A percentile compares a stretch with the other conserved stretches of the same genome.
These are phyloP conservation scores for Trichocladium antarcticum DNA, from an alignment of 495 filamentous ascomycete species.

Conservation along the genomic window DNA sequence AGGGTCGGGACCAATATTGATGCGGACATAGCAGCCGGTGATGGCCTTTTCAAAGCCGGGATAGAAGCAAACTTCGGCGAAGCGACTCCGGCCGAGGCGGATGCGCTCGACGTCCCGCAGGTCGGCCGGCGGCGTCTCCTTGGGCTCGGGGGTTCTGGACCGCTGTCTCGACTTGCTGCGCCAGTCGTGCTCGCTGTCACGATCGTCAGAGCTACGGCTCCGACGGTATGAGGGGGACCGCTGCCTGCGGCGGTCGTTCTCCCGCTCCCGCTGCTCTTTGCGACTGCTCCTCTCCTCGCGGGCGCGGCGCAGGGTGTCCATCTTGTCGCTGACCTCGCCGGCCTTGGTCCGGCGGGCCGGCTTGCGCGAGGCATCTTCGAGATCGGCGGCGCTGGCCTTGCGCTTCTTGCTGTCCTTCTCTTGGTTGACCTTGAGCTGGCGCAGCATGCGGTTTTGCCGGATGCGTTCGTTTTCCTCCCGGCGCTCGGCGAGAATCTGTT, in stretches of 20 bases:
- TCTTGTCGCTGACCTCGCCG: constrained; percentile 62
- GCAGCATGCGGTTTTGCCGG: constrained; percentile 73
- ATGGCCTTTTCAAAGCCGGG: constrained; percentile 77
- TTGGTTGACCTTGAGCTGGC: constrained; percentile 60
- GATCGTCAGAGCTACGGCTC: constrained; percentile 54
- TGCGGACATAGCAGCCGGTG: constrained; percentile 64
- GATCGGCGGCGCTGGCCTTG: constrained; percentile 61
- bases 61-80: constrained; percentile 79
- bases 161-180: constrained; percentile 32
- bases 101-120: constrained; percentile 73
- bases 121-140: constrained; percentile 45
- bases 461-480: constrained; percentile 68
- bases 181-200: constrained; percentile 72
- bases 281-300: constrained; percentile 75
- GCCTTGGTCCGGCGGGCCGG: constrained; percentile 75
- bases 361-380: constrained; percentile 64
- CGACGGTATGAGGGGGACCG: constrained; percentile 33
- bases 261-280: constrained; percentile 57
- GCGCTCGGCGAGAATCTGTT: constrained; percentile 80
- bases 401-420: constrained; percentile 64
- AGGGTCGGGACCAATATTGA: constrained; percentile 63
- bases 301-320: constrained; percentile 73
- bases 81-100: constrained; percentile 67
- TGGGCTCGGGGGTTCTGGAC: constrained; percentile 38
- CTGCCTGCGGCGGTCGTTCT: constrained; percentile 49